Conservation (phyloP, 78 protist species). For the Emiliania huxleyi region DNA sequence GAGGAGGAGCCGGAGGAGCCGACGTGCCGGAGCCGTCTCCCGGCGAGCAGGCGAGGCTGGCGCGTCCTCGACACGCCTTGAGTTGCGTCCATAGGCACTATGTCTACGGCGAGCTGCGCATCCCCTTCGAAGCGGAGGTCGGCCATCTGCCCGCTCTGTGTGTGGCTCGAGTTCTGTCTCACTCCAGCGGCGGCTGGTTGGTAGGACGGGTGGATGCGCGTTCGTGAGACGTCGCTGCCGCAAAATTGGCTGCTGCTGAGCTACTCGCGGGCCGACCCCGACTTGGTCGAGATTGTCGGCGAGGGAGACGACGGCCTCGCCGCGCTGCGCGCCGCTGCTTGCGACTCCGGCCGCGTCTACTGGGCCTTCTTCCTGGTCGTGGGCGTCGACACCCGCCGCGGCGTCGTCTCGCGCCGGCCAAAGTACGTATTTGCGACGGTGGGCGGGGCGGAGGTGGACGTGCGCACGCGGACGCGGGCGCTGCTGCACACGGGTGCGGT, state of each 20-base stretch:
- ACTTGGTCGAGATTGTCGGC: neutral
- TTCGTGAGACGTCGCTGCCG: neutral
- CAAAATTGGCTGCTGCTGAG: neutral
- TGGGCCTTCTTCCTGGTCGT: neutral
- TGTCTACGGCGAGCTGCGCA: no score
- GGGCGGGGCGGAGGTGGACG: neutral
- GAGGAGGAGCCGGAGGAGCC: no score
- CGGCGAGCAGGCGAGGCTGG: no score
- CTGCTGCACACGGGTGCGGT: neutral
- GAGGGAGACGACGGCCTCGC: neutral
- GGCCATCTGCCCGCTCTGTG: no score
- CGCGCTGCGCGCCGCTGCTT: neutral
- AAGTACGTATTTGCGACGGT: neutral
- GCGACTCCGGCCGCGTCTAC: neutral
- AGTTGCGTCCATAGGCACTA: no score
- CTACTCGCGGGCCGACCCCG: neutral
- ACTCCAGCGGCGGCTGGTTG: no score
- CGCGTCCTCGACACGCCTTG: no score
- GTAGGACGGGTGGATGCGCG: neutral
- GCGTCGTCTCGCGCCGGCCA: neutral
- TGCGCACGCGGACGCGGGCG: neutral
- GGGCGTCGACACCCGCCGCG: neutral
- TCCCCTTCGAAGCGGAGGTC: no score
- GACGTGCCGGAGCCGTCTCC: no score
- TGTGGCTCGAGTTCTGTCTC: no score